Percentiles rank a stretch among this genome's conserved stretches.
phyloP scores from a whole-genome alignment of 257 asterid species.

The Rubia yunnanensis region DNA sequence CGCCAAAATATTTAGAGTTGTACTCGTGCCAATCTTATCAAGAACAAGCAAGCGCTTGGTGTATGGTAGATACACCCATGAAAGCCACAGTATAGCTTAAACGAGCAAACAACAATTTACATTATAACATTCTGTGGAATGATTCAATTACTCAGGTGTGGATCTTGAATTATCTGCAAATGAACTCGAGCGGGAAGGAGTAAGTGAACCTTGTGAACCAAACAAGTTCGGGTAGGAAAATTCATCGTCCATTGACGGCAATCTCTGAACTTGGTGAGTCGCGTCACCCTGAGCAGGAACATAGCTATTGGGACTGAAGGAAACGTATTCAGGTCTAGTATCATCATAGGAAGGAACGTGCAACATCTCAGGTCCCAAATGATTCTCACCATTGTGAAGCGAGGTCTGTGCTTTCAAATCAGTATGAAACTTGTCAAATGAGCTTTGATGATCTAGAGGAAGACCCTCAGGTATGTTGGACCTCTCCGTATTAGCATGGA shows the following conservation, averaged over 20 bases:
- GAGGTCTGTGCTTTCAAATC: conserved; percentile 25
- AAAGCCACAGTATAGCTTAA: conserved; percentile 1
- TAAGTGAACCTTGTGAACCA: conserved; percentile 41
- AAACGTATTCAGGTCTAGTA: conserved; percentile 14
- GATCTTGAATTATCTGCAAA: conserved; percentile 34
- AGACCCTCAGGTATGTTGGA: conserved; percentile 18
- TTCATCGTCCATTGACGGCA: conserved; percentile 78
- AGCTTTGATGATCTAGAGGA: conserved; percentile 20
- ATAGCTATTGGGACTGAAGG: conserved; percentile 22
- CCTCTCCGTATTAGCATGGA: conserved; percentile 28
- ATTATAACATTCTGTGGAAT: neutral
- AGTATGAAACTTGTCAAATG: conserved; percentile 25
- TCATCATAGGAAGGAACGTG: conserved; percentile 24
- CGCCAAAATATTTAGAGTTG: neutral
- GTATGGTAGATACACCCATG: neutral
- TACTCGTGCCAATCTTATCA: neutral
- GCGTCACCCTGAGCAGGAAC: conserved; percentile 17
- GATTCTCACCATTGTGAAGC: conserved; percentile 9
- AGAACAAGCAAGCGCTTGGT: neutral
- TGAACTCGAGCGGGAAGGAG: conserved; percentile 31
- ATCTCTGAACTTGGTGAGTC: conserved; percentile 56
- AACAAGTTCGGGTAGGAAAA: conserved; percentile 84
- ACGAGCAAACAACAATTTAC: conserved; percentile 11
- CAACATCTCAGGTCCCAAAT: conserved; percentile 6
- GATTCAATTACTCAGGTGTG: conserved; percentile 18